phyloP scores from a whole-genome alignment of 305 asterid genomes.

The Petunia hybrid region DNA sequence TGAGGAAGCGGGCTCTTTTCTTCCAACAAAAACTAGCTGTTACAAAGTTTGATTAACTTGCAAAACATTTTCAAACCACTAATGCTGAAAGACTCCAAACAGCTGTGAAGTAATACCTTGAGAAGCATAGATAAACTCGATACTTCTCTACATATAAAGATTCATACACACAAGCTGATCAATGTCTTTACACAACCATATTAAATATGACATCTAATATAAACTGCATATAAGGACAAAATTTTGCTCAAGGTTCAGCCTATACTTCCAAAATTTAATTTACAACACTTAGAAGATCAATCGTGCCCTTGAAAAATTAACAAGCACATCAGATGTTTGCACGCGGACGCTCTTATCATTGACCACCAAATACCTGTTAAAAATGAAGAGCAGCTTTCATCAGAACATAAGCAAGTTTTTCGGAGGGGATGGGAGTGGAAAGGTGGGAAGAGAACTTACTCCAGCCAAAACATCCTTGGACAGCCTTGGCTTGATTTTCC shows the following conservation, averaged over 20 bases:
- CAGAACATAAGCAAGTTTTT: not conserved
- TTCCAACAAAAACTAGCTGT: not conserved
- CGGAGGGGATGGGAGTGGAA: not conserved
- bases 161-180: not conserved
- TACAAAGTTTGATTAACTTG: not conserved
- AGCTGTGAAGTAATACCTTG: not conserved
- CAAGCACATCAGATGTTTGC: not conserved
- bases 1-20: not conserved
- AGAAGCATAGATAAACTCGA: not conserved
- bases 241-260: not conserved
- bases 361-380: slow-evolving; percentile 67
- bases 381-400: not conserved
- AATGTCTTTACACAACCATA: not conserved
- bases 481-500: slow-evolving; percentile 55
- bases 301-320: not conserved
- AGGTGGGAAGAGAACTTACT: slow-evolving; percentile 49
- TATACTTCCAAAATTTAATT: not conserved
- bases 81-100: not conserved
- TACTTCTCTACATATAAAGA: not conserved
- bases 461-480: slow-evolving; percentile 73
- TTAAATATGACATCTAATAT: not conserved
- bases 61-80: not conserved
- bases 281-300: too few relatives aligned
- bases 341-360: slow-evolving; percentile 35
- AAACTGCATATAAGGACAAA: not conserved